Conservation (phyloP, 2,329 filamentous ascomycete species). For the Periconia sp. region DNA sequence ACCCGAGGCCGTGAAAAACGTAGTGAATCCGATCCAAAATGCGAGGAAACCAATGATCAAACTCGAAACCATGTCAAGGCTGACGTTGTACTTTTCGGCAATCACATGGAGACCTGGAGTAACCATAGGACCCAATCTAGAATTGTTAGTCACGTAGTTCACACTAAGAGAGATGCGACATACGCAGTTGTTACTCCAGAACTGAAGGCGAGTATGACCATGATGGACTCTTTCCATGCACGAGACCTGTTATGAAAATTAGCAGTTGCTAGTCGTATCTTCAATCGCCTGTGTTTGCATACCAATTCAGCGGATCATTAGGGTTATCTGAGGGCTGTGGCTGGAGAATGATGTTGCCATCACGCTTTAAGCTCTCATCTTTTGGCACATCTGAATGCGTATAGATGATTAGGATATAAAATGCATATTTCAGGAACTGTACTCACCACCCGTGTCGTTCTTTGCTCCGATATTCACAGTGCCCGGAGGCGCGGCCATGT, state of each 20-base stretch:
- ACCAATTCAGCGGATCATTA: slow-evolving; percentile 72
- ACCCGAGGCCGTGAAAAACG: slow-evolving; percentile 47
- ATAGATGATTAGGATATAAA: neutral
- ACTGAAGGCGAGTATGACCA: slow-evolving; percentile 36
- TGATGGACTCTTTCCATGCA: slow-evolving; percentile 34
- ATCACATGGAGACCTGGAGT: slow-evolving; percentile 42
- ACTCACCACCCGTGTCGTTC: slow-evolving; percentile 7
- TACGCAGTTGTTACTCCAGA: slow-evolving; percentile 37
- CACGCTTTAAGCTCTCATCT: slow-evolving; percentile 39
- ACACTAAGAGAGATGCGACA: neutral
- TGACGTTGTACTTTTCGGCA: slow-evolving; percentile 40
- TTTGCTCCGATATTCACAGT: slow-evolving; percentile 30
- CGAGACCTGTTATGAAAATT: slow-evolving; percentile 20
- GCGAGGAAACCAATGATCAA: slow-evolving; percentile 42
- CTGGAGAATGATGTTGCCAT: slow-evolving; percentile 74
- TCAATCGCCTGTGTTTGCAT: slow-evolving; percentile 1
- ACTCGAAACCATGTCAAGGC: slow-evolving; percentile 42
- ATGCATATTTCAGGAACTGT: neutral
- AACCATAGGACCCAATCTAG: slow-evolving; percentile 46
- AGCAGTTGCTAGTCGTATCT: neutral
- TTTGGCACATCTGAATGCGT: slow-evolving; percentile 12
- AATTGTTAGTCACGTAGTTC: slow-evolving; percentile 1
- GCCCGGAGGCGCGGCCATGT: slow-evolving; percentile 35
- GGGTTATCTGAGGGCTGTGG: slow-evolving; percentile 90
- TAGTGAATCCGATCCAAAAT: slow-evolving; percentile 44